phyloP scores from a whole-genome alignment of 2,329 filamentous ascomycete species.

The Amauroascus niger region DNA sequence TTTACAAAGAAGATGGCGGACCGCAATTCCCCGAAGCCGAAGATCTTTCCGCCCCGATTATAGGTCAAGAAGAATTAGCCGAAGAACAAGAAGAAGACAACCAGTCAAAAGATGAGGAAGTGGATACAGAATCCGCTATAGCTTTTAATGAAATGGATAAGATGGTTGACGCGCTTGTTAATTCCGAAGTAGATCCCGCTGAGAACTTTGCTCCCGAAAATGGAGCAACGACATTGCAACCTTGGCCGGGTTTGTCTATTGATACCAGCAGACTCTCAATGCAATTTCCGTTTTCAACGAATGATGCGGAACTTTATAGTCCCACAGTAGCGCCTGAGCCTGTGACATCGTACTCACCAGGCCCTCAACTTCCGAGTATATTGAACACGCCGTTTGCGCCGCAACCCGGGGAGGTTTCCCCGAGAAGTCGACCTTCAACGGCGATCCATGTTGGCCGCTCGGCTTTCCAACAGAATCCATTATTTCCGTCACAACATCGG shows the following conservation, averaged over 20 bases:
- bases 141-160: constrained; percentile 45
- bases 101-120: constrained; percentile 22
- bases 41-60: constrained; percentile 31
- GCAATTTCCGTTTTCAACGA: neutral
- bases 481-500: constrained; percentile 13
- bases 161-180: constrained; percentile 51
- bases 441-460: constrained; percentile 17
- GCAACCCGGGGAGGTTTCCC: constrained; percentile 31
- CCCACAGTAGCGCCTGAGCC: constrained; percentile 3
- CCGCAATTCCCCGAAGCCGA: constrained; percentile 42
- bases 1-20: constrained; percentile 45
- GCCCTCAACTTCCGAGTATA: constrained; percentile 28
- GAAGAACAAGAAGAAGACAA: constrained; percentile 27
- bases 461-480: constrained; percentile 24
- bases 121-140: constrained; percentile 39
- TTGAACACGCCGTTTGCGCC: constrained; percentile 35
- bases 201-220: constrained; percentile 14
- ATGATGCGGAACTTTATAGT: constrained; percentile 4
- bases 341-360: constrained; percentile 16
- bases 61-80: constrained; percentile 35
- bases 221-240: neutral
- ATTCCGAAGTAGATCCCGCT: constrained; percentile 29
- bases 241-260: neutral
- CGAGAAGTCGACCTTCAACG: constrained; percentile 25
- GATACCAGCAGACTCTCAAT: constrained; percentile 1